A percentile compares a stretch with the other conserved stretches of the same genome.
Evolutionary conservation across 345 rosid species (phyloP).

Genomic region (Eucalyptus cloeziana): DNA sequence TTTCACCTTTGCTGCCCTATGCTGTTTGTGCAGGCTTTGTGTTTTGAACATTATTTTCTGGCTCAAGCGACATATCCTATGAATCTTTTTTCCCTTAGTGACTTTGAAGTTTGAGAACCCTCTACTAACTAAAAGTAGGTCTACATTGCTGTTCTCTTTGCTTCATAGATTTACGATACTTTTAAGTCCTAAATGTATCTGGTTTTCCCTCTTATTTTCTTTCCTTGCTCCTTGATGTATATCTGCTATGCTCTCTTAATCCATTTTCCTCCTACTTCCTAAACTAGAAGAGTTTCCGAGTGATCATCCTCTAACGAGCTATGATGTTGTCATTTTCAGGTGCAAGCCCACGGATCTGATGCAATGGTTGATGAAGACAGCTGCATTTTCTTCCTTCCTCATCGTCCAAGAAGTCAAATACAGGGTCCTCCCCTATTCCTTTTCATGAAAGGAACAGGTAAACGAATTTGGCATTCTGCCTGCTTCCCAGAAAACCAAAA

Average conservation of each 20-base stretch:
- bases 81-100: background rate
- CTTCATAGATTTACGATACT: background rate
- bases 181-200: background rate
- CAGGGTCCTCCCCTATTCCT: constrained; percentile 75
- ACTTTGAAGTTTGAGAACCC: background rate
- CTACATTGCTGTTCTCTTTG: background rate
- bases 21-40: background rate
- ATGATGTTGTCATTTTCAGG: constrained; percentile 20
- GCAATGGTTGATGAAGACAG: constrained; percentile 93
- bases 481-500: background rate
- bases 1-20: background rate
- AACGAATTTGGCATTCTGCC: background rate
- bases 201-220: background rate
- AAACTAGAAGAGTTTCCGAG: background rate
- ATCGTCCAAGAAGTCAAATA: constrained; percentile 79
- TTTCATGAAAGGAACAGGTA: constrained; percentile 99
- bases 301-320: background rate
- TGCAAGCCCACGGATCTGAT: constrained; percentile 98
- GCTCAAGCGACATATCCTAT: background rate
- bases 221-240: background rate
- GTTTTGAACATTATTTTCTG: background rate
- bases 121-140: background rate
- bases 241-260: background rate
- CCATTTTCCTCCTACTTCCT: background rate
- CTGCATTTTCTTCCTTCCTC: constrained; percentile 95